Evolutionary conservation across 768 basidiomycete genomes (phyloP).

Genomic region (Gautieria morchelliformis): DNA sequence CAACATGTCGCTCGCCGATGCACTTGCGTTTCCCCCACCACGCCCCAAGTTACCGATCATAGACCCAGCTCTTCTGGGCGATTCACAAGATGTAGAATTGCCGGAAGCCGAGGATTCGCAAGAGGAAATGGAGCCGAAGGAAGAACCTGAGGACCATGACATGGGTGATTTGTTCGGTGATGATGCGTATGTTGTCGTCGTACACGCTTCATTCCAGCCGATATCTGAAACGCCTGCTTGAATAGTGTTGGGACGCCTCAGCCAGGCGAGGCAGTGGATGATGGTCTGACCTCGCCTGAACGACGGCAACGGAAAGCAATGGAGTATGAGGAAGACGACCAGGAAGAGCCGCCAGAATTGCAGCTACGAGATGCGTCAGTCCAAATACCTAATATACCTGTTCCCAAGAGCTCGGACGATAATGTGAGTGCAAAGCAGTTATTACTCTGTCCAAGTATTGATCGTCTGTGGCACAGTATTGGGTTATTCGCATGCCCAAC

Average conservation of each 20-base stretch:
- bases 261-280: conserved; percentile 7
- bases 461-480: conserved; percentile 43
- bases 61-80: neutral
- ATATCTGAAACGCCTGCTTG: neutral
- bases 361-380: conserved; percentile 59
- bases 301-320: conserved; percentile 50
- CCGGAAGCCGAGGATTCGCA: conserved; percentile 7
- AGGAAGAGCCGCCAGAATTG: conserved; percentile 42
- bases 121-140: neutral
- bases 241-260: conserved; percentile 1
- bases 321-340: conserved; percentile 77
- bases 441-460: neutral
- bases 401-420: conserved; percentile 71
- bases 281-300: conserved; percentile 50
- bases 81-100: conserved; percentile 10
- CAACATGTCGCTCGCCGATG: conserved; percentile 11
- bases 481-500: conserved; percentile 91
- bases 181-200: conserved; percentile 7
- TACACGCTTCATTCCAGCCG: neutral
- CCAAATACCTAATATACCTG: conserved; percentile 79
- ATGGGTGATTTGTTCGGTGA: conserved; percentile 18
- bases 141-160: conserved; percentile 1
- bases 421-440: conserved; percentile 42
- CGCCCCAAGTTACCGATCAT: neutral
- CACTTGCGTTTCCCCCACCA: conserved; percentile 8